phyloP scores from a whole-genome alignment of 805 yeast species.

The Lipomyces japonicus region DNA sequence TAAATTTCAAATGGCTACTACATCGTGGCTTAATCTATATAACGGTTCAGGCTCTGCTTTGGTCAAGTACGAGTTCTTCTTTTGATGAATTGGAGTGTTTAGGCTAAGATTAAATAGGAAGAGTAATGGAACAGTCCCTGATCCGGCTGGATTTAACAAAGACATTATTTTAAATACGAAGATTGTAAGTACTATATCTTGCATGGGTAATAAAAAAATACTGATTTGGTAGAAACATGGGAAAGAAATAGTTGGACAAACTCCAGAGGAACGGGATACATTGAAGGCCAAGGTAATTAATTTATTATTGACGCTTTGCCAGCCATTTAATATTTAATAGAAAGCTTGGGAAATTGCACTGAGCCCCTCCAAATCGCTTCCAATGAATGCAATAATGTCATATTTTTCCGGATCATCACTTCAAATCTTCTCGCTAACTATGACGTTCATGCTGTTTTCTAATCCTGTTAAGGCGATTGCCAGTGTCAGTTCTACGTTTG shows the following conservation, averaged over 20 bases:
- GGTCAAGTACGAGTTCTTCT: constrained; percentile 9
- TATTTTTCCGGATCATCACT: constrained; percentile 89
- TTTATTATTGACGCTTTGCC: not conserved
- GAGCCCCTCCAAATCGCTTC: constrained; percentile 79
- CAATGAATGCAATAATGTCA: constrained; percentile 85
- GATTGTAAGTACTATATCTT: constrained; percentile 11
- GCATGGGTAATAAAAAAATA: too few relatives aligned
- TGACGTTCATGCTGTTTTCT: constrained; percentile 78
- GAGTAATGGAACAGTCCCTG: constrained; percentile 8
- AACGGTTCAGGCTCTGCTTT: constrained; percentile 4
- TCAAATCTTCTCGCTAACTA: constrained; percentile 86
- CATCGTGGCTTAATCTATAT: constrained; percentile 11
- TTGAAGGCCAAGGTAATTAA: constrained; percentile 26
- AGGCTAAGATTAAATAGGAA: not conserved
- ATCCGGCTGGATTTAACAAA: constrained; percentile 20
- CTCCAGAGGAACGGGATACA: constrained; percentile 22
- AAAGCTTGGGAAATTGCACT: constrained; percentile 86
- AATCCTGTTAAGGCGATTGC: constrained; percentile 73
- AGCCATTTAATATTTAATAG: constrained; percentile 29
- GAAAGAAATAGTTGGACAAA: constrained; percentile 18
- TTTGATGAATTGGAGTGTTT: not conserved
- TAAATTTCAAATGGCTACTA: constrained; percentile 8
- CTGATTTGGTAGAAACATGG: constrained; percentile 15
- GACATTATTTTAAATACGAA: constrained; percentile 21
- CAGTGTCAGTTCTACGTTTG: constrained; percentile 54